A percentile compares a stretch with the other conserved stretches of the same genome.
These are phyloP conservation scores for Hypholoma fasciculare DNA, from an alignment of 768 basidiomycete species.

Conservation along the genomic window DNA sequence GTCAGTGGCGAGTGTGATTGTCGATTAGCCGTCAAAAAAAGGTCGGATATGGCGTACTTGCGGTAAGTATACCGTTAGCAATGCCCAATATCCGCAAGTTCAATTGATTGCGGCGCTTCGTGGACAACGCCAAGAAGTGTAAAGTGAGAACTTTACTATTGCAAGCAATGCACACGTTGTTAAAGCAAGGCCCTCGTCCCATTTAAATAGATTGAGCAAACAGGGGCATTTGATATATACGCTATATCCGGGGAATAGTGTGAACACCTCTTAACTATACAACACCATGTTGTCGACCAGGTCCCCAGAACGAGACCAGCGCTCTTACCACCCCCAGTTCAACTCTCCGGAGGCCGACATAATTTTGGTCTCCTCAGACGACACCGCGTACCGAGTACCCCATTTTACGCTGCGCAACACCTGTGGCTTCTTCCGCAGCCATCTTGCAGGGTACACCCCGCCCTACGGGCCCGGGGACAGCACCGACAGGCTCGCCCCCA, in stretches of 20 bases:
- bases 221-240: constrained; percentile 3
- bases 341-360: constrained; percentile 35
- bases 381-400: constrained; percentile 54
- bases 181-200: constrained; percentile 11
- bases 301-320: constrained; percentile 12
- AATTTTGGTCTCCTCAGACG: constrained; percentile 41
- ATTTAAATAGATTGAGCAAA: not conserved
- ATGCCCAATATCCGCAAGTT: not conserved
- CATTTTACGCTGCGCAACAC: constrained; percentile 57
- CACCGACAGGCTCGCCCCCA: constrained; percentile 16
- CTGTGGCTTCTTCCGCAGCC: constrained; percentile 57
- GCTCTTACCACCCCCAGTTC: constrained; percentile 32
- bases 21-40: no score
- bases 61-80: not conserved
- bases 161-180: constrained; percentile 10
- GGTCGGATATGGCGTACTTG: no score
- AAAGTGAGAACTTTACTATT: not conserved
- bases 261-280: not conserved
- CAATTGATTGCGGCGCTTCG: not conserved
- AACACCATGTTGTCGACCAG: constrained; percentile 20
- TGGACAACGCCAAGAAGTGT: not conserved
- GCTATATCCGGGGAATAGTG: constrained; percentile 2
- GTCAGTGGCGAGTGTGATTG: no score
- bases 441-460: constrained; percentile 36
- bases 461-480: constrained; percentile 2